A percentile compares a stretch with the other conserved stretches of the same genome.
Evolutionary conservation across 2,329 filamentous ascomycete species (phyloP).

Genomic region (Colletotrichum sp.): DNA sequence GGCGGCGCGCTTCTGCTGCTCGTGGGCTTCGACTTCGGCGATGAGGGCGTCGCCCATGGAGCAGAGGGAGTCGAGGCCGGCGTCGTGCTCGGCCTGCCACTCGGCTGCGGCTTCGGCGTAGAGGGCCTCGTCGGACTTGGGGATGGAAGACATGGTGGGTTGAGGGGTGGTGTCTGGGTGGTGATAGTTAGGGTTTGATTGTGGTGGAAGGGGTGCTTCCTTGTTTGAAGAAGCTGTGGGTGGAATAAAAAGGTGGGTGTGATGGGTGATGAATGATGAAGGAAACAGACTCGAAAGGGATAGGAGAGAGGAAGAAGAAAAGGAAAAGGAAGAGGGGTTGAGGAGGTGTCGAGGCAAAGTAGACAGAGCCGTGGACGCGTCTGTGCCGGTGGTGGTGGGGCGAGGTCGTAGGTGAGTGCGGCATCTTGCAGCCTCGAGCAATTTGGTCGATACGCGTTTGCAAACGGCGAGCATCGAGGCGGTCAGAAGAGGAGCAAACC

Average conservation of each 20-base stretch:
- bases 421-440: not conserved
- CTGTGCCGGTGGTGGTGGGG: not conserved
- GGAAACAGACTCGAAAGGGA: not conserved
- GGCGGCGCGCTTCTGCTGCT: no score
- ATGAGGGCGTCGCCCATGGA: not conserved
- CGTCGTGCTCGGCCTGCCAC: not conserved
- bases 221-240: no score
- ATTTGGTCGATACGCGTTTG: not conserved
- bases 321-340: not conserved
- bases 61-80: not conserved
- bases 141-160: not conserved
- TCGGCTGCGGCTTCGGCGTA: not conserved
- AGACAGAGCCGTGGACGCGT: not conserved
- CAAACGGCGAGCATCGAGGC: not conserved
- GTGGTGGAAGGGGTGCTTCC: not conserved
- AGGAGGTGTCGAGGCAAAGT: not conserved
- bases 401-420: fast-evolving
- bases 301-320: not conserved
- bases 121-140: not conserved
- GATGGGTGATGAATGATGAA: no score
- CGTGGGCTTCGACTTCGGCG: not conserved
- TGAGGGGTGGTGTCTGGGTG: not conserved
- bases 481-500: fast-evolving
- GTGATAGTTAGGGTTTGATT: fast-evolving
- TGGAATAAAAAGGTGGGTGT: no score